Evolutionary conservation across 2,329 filamentous ascomycete species (phyloP), one percentile per base, ranked within the genome.

Genomic region (Neofusicoccum sp.): DNA sequence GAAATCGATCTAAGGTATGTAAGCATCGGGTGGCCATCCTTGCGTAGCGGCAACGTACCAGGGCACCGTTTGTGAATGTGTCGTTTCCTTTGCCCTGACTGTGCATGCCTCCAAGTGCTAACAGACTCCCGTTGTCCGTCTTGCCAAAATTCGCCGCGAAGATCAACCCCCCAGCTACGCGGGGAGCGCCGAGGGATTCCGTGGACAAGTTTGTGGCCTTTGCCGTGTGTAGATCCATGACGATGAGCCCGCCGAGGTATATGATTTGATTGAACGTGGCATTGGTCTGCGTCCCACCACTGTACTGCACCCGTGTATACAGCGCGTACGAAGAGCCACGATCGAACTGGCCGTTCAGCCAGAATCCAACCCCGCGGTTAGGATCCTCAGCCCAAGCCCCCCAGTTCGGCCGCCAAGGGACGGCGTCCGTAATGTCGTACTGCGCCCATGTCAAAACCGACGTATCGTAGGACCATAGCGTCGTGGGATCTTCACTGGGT

Each of bases 341-440:
- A 11, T 58, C 54, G 26, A n/a, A 45, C 41, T 47, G 31, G 7
- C 54, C 54, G 26, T 58, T 58, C 20, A 58, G 20, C n/a, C 41
- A 58, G 12, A 58, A 58, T 2, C 41, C 54, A 1, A 47, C 6
- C 14, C 20, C 33, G 33, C 47, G 30, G 3, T 11, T 26, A 8
- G 43, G 16, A 6, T 45, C 58, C 20, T 49, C 58, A 12, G 45
- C 20, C 12, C 31, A 14, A 2, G 34, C 26, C 6, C 58, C 58
- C 38, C 47, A 33, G 34, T 60, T 60, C 1, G 30, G 6, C 3
- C 83, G 0, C 92, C 54, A 8, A 9, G 64, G 63, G 7, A 65
- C 57, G 31, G 62, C 56, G 9, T 36, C 14, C 34, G 12, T 43
- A 6, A 58, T 34, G 8, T 61, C 54, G 26, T 58, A 58, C n/a